Evolutionary conservation across 768 basidiomycete genomes (phyloP).

Genomic region (Calocybe gangraenosa): DNA sequence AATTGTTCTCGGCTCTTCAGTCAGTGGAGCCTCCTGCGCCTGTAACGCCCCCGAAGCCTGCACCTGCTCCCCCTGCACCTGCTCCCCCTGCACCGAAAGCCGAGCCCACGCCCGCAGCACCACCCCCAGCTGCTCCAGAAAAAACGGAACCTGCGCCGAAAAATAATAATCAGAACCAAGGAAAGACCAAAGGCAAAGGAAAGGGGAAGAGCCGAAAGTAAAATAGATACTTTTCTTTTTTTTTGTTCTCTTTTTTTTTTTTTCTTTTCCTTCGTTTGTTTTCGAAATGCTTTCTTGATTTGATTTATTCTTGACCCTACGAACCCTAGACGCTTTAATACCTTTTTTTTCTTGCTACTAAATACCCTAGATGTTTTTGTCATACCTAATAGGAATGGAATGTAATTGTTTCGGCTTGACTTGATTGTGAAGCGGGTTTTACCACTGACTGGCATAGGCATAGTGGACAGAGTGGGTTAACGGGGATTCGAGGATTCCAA

Average conservation of each 20-base stretch:
- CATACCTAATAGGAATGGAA: too few relatives aligned
- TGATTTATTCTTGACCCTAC: constrained; percentile 10
- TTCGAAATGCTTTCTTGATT: constrained; percentile 14
- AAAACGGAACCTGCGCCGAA: constrained; percentile 16
- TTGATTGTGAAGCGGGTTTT: too few relatives aligned
- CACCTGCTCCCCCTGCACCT: constrained; percentile 2
- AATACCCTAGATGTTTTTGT: constrained; percentile 7
- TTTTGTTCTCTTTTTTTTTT: too few relatives aligned
- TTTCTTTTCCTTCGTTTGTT: too few relatives aligned
- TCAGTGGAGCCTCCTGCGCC: constrained; percentile 10
- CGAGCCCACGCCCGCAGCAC: background rate
- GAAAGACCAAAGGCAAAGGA: constrained; percentile 19
- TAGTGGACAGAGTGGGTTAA: too few relatives aligned
- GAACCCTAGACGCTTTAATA: constrained; percentile 11
- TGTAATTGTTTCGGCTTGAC: too few relatives aligned
- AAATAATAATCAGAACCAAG: constrained; percentile 11
- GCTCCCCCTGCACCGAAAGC: constrained; percentile 4
- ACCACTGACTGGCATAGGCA: too few relatives aligned
- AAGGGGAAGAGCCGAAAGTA: constrained; percentile 17
- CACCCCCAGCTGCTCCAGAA: constrained; percentile 6
- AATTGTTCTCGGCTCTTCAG: constrained; percentile 15
- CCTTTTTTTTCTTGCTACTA: constrained; percentile 1
- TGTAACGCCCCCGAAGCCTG: constrained; percentile 10
- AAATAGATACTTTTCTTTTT: too few relatives aligned
- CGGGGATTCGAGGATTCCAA: too few relatives aligned